Evolutionary conservation across 2,329 filamentous ascomycete species (phyloP).

Genomic region (Aspergillus luchuensis): DNA sequence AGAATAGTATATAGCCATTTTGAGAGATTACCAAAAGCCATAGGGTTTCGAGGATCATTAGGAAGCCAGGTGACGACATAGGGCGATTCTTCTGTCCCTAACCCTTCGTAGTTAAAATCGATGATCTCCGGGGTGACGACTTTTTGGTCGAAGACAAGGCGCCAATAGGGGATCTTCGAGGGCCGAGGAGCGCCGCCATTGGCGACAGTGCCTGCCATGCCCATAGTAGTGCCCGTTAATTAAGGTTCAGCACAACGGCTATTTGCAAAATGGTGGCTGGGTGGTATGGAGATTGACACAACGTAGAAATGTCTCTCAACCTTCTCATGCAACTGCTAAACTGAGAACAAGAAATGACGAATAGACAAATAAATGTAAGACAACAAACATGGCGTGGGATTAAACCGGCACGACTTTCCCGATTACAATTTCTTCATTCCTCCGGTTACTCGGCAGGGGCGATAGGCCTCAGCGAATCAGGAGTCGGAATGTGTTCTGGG

Average conservation of each 20-base stretch:
- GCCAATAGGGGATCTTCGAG: conserved; percentile 39
- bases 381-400: not conserved
- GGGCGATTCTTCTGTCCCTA: conserved; percentile 46
- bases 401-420: not conserved
- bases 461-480: not conserved
- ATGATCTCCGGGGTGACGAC: conserved; percentile 39
- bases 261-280: not conserved
- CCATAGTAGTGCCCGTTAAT: not conserved
- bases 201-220: not conserved
- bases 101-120: conserved; percentile 37
- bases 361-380: not conserved
- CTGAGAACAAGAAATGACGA: not conserved
- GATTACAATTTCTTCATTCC: not conserved
- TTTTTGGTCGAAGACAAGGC: conserved; percentile 35
- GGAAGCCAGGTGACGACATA: conserved; percentile 49
- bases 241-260: conserved; percentile 1
- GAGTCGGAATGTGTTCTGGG: not conserved
- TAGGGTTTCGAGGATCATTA: conserved; percentile 47
- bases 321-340: not conserved
- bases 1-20: conserved; percentile 47
- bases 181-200: conserved; percentile 1
- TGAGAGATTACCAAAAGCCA: conserved; percentile 33
- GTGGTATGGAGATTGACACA: not conserved
- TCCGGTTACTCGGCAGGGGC: conserved; percentile 3
- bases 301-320: not conserved